phyloP scores from a whole-genome alignment of 148 eudicot species.

The Persicaria maculosa region DNA sequence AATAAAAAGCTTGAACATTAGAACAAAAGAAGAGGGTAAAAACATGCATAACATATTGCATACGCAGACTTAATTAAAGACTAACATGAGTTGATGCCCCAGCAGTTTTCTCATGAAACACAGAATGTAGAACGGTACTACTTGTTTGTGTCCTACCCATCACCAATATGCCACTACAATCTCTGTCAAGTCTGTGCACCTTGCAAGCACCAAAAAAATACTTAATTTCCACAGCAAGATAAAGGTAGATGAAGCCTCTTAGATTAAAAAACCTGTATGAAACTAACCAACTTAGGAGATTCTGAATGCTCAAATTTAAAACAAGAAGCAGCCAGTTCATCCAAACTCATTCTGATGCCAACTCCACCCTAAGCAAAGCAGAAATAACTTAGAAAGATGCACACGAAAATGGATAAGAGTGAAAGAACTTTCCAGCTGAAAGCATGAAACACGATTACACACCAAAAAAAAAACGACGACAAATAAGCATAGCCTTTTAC shows the following conservation, averaged over 20 bases:
- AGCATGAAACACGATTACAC: background rate
- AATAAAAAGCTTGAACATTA: background rate
- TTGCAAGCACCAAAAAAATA: slow-evolving; percentile 15
- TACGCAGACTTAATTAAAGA: slow-evolving; percentile 1
- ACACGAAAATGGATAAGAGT: background rate
- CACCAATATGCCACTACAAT: slow-evolving; percentile 93
- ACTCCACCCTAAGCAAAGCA: slow-evolving; percentile 59
- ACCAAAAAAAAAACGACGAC: too few relatives aligned
- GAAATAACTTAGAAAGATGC: background rate
- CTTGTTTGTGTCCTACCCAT: slow-evolving; percentile 93
- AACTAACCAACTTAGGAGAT: slow-evolving; percentile 81
- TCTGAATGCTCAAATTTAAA: slow-evolving; percentile 58
- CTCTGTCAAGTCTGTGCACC: slow-evolving; percentile 99
- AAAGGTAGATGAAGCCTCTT: background rate
- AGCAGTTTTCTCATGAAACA: slow-evolving; percentile 89
- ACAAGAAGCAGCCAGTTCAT: slow-evolving; percentile 75
- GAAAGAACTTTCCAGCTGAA: background rate
- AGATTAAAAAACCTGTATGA: background rate
- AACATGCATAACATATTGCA: background rate
- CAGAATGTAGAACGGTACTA: slow-evolving; percentile 68
- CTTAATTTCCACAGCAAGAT: background rate
- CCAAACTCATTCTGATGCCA: slow-evolving; percentile 79
- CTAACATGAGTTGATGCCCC: slow-evolving; percentile 59
- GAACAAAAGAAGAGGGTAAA: background rate
- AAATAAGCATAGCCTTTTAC: slow-evolving; percentile 22